A percentile compares a stretch with the other conserved stretches of the same genome.
Conservation (phyloP, 164 flowering plant species). For the Cinnamomum chago region DNA sequence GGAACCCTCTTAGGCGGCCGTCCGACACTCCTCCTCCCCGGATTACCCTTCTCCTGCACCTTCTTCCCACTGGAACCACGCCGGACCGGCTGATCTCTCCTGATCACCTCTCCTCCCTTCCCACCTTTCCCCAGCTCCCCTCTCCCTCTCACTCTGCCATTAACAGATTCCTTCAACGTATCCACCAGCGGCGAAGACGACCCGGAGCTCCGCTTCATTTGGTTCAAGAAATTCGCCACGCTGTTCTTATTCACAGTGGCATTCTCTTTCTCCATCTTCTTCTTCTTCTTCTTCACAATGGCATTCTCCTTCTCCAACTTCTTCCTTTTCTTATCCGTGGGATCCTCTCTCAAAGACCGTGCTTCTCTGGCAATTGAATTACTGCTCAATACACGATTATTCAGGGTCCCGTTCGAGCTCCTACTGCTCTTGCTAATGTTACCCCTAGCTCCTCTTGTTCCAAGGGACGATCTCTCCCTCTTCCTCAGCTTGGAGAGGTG, state of each 20-base stretch:
- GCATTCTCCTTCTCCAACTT: neutral
- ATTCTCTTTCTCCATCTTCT: neutral
- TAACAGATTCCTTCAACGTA: constrained; percentile 5
- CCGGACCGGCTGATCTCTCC: constrained; percentile 6
- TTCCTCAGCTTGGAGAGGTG: constrained; percentile 2
- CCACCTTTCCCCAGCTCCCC: constrained; percentile 15
- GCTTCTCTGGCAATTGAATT: constrained; percentile 7
- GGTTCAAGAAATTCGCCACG: constrained; percentile 68
- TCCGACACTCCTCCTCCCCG: constrained; percentile 48
- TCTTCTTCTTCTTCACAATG: neutral
- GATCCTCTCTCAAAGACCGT: constrained; percentile 4
- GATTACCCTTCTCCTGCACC: constrained; percentile 22
- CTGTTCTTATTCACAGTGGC: constrained; percentile 43
- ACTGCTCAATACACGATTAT: constrained; percentile 8
- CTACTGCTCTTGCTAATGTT: neutral
- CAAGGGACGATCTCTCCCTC: constrained; percentile 17
- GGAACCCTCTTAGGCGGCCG: constrained; percentile 56
- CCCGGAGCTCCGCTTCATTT: constrained; percentile 53
- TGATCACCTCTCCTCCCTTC: constrained; percentile 1
- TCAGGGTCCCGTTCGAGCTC: neutral
- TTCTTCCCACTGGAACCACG: constrained; percentile 1
- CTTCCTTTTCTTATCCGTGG: neutral
- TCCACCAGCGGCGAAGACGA: constrained; percentile 13
- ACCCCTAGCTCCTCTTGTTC: neutral
- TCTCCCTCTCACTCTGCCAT: neutral